A percentile compares a stretch with the other conserved stretches of the same genome.
These are phyloP conservation scores for Dendrobium officinale DNA, from an alignment of 106 monocot species.

Conservation along the genomic window DNA sequence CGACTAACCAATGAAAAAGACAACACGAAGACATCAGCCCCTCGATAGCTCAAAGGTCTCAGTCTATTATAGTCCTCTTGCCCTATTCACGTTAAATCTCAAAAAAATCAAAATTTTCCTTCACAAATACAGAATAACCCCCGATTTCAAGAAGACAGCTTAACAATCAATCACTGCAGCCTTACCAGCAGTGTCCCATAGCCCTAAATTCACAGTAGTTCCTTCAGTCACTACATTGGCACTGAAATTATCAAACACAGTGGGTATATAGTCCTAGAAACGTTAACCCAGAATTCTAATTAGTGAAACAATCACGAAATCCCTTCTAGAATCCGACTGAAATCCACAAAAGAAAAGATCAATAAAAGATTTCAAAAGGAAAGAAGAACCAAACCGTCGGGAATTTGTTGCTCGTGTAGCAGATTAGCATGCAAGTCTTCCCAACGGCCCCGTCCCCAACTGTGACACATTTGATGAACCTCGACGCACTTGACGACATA, in stretches of 20 bases:
- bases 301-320: not conserved
- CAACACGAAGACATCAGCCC: conserved; percentile 77
- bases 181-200: conserved; percentile 93
- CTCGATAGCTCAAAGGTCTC: conserved; percentile 88
- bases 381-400: conserved; percentile 45
- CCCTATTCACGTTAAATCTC: conserved; percentile 26
- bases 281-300: not conserved
- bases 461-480: conserved; percentile 94
- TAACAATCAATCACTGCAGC: not conserved
- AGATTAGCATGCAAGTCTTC: conserved; percentile 97
- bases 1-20: conserved; percentile 81
- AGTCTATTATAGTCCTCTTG: conserved; percentile 92
- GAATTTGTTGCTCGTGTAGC: conserved; percentile 99
- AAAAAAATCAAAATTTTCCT: conserved; percentile 2
- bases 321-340: not conserved
- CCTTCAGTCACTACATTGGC: conserved; percentile 78
- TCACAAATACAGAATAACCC: not conserved
- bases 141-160: conserved; percentile 5
- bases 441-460: conserved; percentile 94
- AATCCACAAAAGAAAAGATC: conserved; percentile 5
- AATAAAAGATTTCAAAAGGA: not conserved
- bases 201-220: conserved; percentile 75
- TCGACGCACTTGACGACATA: conserved; percentile 60
- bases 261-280: conserved; percentile 78
- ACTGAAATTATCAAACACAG: conserved; percentile 95